phyloP scores from a whole-genome alignment of 345 rosid genomes.

The Brassica incana region DNA sequence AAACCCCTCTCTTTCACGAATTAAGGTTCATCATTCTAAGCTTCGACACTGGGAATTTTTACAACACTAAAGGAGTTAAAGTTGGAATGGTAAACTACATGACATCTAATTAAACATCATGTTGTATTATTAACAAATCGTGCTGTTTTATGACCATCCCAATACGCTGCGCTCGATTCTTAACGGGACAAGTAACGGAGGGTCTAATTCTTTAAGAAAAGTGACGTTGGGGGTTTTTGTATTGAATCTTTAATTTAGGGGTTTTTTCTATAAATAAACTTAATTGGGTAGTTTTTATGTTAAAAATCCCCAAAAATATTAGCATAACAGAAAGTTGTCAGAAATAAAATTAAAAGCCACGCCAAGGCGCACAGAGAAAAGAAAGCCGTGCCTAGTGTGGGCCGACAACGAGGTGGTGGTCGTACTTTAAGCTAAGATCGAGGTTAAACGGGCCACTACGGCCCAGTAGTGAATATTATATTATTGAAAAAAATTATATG shows the following conservation, averaged over 20 bases:
- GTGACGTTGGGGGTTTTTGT: background rate
- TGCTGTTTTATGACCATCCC: background rate
- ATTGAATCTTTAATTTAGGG: too few relatives aligned
- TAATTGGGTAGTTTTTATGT: too few relatives aligned
- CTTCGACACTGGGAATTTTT: too few relatives aligned
- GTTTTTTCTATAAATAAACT: too few relatives aligned
- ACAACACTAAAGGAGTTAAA: too few relatives aligned
- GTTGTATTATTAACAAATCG: background rate
- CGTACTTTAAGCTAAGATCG: conserved; percentile 30
- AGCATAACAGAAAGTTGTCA: conserved; percentile 7
- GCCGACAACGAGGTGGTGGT: conserved; percentile 40
- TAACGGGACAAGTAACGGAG: background rate
- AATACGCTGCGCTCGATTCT: background rate
- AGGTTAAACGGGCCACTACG: conserved; percentile 34
- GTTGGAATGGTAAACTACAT: background rate
- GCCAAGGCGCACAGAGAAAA: conserved; percentile 34
- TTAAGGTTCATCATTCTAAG: too few relatives aligned
- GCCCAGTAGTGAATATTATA: conserved; percentile 29
- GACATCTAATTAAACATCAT: background rate
- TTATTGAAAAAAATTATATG: background rate
- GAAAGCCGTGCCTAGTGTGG: conserved; percentile 34
- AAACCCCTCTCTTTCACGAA: too few relatives aligned
- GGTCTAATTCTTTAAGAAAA: background rate
- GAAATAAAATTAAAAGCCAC: conserved; percentile 16
- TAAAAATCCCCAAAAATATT: background rate